Evolutionary conservation across 208 protist species (phyloP).

Genomic region (Jaenimonas drosophilae): DNA sequence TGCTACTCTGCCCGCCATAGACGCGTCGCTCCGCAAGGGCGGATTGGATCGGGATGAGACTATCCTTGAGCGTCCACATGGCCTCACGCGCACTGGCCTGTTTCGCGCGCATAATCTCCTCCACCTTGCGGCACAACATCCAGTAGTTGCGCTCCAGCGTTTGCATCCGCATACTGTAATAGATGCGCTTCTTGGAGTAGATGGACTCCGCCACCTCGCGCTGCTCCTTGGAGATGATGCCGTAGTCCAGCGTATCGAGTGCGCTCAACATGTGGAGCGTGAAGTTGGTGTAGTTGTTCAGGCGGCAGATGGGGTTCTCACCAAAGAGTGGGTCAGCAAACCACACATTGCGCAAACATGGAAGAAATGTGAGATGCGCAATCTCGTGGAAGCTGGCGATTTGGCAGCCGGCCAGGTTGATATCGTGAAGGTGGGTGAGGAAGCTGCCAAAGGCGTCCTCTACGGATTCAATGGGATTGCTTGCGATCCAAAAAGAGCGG

Average conservation of each 20-base stretch:
- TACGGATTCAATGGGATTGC: constrained; percentile 62
- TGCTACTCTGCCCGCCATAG: constrained; percentile 10
- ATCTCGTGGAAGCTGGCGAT: constrained; percentile 86
- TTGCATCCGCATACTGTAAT: constrained; percentile 92
- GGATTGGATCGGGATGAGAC: constrained; percentile 17
- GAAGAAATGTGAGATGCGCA: constrained; percentile 53
- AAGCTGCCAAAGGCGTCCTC: constrained; percentile 30
- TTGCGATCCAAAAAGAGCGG: constrained; percentile 59
- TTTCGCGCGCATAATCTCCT: constrained; percentile 10
- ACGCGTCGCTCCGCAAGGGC: constrained; percentile 20
- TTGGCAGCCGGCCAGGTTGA: constrained; percentile 86
- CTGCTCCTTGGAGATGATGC: constrained; percentile 64
- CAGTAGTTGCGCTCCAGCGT: constrained; percentile 80
- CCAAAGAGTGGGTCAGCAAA: constrained; percentile 89
- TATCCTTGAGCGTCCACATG: constrained; percentile 14
- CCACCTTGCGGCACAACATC: constrained; percentile 21
- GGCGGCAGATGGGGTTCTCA: constrained; percentile 80
- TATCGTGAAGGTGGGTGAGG: constrained; percentile 54
- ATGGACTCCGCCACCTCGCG: constrained; percentile 76
- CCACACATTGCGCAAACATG: constrained; percentile 56
- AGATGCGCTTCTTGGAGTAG: constrained; percentile 90
- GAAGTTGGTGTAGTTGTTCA: constrained; percentile 94
- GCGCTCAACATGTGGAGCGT: constrained; percentile 55
- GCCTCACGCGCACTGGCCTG: constrained; percentile 12
- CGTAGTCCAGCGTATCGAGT: constrained; percentile 75